A percentile compares a stretch with the other conserved stretches of the same genome.
phyloP scores from a whole-genome alignment of 2,329 filamentous ascomycete genomes.

The Hymenoscyphus infarciens region DNA sequence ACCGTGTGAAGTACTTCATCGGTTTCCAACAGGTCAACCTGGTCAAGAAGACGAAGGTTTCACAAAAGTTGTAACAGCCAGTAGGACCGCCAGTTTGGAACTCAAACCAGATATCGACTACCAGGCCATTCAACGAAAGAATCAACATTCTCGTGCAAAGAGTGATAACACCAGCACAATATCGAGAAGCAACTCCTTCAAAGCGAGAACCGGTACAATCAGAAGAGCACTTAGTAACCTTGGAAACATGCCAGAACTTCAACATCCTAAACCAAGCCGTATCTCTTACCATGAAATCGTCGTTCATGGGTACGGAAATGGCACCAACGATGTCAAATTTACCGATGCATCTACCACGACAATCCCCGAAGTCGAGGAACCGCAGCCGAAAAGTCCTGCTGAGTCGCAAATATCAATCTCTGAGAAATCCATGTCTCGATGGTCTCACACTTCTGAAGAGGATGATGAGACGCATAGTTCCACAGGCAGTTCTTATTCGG shows the following conservation, averaged over 20 bases:
- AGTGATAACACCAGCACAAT: constrained; percentile 22
- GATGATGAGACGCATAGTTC: constrained; percentile 17
- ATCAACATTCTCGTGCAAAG: constrained; percentile 10
- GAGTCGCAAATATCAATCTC: constrained; percentile 18
- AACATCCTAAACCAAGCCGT: constrained; percentile 28
- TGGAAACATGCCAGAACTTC: constrained; percentile 27
- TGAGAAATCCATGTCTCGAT: constrained; percentile 22
- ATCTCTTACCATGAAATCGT: constrained; percentile 48
- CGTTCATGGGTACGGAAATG: constrained; percentile 52
- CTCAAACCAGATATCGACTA: constrained; percentile 57
- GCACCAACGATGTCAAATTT: constrained; percentile 39
- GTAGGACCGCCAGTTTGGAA: constrained; percentile 7
- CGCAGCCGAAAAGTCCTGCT: constrained; percentile 15
- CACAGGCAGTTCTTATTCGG: constrained; percentile 14
- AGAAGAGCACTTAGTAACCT: constrained; percentile 33
- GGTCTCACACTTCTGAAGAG: constrained; percentile 24
- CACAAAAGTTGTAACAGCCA: not conserved
- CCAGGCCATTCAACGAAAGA: constrained; percentile 38
- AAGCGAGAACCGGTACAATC: constrained; percentile 23
- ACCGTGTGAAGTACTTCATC: constrained; percentile 20
- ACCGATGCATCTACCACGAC: constrained; percentile 7
- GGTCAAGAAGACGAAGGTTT: not conserved
- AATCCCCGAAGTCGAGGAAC: constrained; percentile 3
- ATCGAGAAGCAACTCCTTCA: constrained; percentile 9
- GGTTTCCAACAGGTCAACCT: constrained; percentile 24